Percentiles rank a stretch among this genome's conserved stretches.
phyloP scores from a whole-genome alignment of 2,329 filamentous ascomycete genomes.

The Stemphylium beticola region DNA sequence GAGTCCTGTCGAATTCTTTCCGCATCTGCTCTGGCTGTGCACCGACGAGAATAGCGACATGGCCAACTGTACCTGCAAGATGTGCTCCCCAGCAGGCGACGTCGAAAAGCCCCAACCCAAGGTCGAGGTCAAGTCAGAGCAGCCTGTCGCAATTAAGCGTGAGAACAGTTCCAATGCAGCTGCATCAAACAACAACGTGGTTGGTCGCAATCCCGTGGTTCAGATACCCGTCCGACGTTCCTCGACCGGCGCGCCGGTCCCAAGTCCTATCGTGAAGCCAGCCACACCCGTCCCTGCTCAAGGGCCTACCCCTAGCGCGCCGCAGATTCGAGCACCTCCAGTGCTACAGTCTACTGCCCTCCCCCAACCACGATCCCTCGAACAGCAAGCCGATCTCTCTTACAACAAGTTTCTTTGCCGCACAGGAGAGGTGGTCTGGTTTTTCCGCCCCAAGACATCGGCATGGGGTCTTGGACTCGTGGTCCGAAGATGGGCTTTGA shows the following conservation, averaged over 20 bases:
- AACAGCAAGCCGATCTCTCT: constrained; percentile 58
- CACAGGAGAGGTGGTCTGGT: constrained; percentile 64
- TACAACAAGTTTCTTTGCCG: constrained; percentile 59
- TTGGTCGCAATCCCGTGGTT: constrained; percentile 28
- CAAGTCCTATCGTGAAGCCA: constrained; percentile 33
- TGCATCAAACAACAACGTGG: neutral
- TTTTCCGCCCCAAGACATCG: constrained; percentile 52
- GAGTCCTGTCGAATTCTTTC: constrained; percentile 66
- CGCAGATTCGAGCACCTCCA: constrained; percentile 32
- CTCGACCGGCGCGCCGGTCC: constrained; percentile 25
- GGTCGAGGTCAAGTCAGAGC: constrained; percentile 30
- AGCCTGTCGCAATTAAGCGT: constrained; percentile 31
- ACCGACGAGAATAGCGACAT: constrained; percentile 60
- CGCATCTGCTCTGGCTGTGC: constrained; percentile 63
- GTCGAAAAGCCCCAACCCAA: constrained; percentile 43
- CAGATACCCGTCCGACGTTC: constrained; percentile 35
- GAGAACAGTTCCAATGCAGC: constrained; percentile 28
- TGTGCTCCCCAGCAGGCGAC: constrained; percentile 59
- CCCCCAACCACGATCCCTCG: constrained; percentile 49
- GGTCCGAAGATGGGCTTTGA: constrained; percentile 52
- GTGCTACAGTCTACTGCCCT: constrained; percentile 46
- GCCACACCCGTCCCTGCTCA: constrained; percentile 10
- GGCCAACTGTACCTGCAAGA: constrained; percentile 63
- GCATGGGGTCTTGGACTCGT: constrained; percentile 64
- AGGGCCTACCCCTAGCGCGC: constrained; percentile 12